Base-by-base conservation (phyloP, 768 basidiomycete species). In the Suillus occidentalis region DNA sequence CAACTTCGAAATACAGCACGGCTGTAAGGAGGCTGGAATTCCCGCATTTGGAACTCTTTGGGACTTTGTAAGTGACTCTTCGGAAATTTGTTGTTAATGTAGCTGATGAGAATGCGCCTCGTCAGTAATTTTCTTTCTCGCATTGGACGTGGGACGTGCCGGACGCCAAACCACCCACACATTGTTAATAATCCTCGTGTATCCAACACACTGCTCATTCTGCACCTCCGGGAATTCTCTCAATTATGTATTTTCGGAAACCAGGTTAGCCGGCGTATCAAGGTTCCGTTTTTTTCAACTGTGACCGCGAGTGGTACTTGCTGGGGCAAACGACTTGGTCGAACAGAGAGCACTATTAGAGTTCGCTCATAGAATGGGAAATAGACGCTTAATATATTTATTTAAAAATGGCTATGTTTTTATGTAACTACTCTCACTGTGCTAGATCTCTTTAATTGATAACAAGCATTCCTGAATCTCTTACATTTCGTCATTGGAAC, bases 1-100 rank as follows among this genome's bases (percentile, higher is more conserved):
- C 36, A 92, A 93, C 75, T 80, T 83, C 16, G 90, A 93, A 71
- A 88, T 93, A 66, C 91, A 91, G 84, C 81, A 89, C 73, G 91
- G 89, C 25, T 92, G 87, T 79, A 91, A 88, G 75, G 82, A 83
- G 67, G 84, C 83, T 60, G 86, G 85, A 31, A 89, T 89, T 69
- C 88, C 88, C 49, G 84, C 83, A 52, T 87, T 87, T 68, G 89
- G 88, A 63, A 89, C 89, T 16, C 79, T 90, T 36, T 89, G 89
- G 88, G 89, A 89, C 76, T 90, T 90, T 76, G 83, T 77, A 71
- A 71, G 71, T 72, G 45, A 39, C 13, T 20, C 47, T 64, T 66
- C 61, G 59, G 62, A 49, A 20, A 64, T 14, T 25, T n/a, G 7
- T 47, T 25, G 47, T 18, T 62, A 64, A 63, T 18, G 20, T n/a